These are phyloP conservation scores for Leccinum disarticulatum DNA, from an alignment of 768 basidiomycete genomes.

Conservation along the genomic window DNA sequence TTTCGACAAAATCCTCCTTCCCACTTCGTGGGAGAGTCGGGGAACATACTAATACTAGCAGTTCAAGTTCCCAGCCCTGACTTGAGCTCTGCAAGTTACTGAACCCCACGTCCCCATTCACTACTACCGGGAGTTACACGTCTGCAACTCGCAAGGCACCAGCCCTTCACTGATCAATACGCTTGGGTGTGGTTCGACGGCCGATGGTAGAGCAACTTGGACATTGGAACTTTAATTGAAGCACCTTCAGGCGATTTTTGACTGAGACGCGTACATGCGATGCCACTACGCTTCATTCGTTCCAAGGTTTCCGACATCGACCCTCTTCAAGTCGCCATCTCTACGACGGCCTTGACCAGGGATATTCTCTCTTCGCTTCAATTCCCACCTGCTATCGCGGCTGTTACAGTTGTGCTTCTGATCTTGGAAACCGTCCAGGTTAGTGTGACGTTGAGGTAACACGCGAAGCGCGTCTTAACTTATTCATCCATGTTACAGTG, in stretches of 20 bases:
- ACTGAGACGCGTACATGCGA: constrained; percentile 1
- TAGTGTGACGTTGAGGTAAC: neutral
- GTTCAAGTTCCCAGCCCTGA: too few relatives aligned
- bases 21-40: too few relatives aligned
- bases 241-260: neutral
- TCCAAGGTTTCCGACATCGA: constrained; percentile 27
- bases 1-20: too few relatives aligned
- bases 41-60: too few relatives aligned
- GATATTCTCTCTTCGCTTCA: constrained; percentile 35
- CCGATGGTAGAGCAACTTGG: neutral
- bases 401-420: constrained; percentile 40
- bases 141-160: neutral
- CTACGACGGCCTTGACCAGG: constrained; percentile 30
- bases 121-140: neutral
- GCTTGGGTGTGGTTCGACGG: neutral
- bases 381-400: constrained; percentile 45
- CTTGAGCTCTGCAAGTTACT: too few relatives aligned
- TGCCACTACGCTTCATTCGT: constrained; percentile 32
- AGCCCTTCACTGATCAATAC: neutral
- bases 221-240: neutral
- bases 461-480: neutral
- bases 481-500: constrained; percentile 14
- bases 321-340: constrained; percentile 32
- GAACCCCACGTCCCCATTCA: neutral
- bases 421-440: constrained; percentile 50